These are phyloP conservation scores for Elongisporangium undulatum DNA, from an alignment of 352 stramenopile species.

Conservation along the genomic window DNA sequence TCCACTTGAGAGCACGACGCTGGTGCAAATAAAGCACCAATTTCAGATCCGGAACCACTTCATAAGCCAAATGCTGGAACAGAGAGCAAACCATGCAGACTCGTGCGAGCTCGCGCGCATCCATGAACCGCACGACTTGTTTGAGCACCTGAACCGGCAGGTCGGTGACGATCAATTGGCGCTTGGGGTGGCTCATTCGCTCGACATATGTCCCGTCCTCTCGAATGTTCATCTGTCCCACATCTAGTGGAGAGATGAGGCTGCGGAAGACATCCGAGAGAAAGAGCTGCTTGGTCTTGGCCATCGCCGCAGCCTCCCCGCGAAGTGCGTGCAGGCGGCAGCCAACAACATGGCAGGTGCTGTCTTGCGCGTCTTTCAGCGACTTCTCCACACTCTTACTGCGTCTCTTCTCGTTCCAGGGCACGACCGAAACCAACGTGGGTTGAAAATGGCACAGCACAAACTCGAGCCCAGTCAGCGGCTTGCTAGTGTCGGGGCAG, in stretches of 20 bases:
- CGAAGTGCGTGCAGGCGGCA: slow-evolving; percentile 43
- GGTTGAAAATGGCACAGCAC: slow-evolving; percentile 57
- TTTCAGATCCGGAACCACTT: slow-evolving; percentile 73
- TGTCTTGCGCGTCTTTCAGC: slow-evolving; percentile 31
- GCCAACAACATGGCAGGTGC: slow-evolving; percentile 59
- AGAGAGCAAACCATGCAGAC: slow-evolving; percentile 61
- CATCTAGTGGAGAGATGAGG: slow-evolving; percentile 49
- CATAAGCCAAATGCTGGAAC: slow-evolving; percentile 81
- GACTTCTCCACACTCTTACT: slow-evolving; percentile 9
- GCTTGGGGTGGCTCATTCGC: slow-evolving; percentile 32
- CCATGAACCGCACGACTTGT: slow-evolving; percentile 51
- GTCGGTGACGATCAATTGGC: slow-evolving; percentile 55
- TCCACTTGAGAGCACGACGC: slow-evolving; percentile 69
- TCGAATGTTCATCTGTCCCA: slow-evolving; percentile 64
- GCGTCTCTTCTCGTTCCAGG: slow-evolving; percentile 10
- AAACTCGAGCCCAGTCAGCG: slow-evolving; percentile 56
- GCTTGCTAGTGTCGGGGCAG: slow-evolving; percentile 11
- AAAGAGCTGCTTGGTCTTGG: slow-evolving; percentile 23
- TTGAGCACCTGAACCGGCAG: slow-evolving; percentile 57
- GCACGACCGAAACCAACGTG: slow-evolving; percentile 26
- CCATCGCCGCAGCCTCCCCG: slow-evolving; percentile 2
- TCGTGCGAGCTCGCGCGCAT: slow-evolving; percentile 50
- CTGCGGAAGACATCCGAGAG: slow-evolving; percentile 70
- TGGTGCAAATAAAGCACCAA: slow-evolving; percentile 76
- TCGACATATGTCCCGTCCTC: slow-evolving; percentile 56